phyloP scores from a whole-genome alignment of 2,329 filamentous ascomycete species.

The Aspergillus aculeatus region DNA sequence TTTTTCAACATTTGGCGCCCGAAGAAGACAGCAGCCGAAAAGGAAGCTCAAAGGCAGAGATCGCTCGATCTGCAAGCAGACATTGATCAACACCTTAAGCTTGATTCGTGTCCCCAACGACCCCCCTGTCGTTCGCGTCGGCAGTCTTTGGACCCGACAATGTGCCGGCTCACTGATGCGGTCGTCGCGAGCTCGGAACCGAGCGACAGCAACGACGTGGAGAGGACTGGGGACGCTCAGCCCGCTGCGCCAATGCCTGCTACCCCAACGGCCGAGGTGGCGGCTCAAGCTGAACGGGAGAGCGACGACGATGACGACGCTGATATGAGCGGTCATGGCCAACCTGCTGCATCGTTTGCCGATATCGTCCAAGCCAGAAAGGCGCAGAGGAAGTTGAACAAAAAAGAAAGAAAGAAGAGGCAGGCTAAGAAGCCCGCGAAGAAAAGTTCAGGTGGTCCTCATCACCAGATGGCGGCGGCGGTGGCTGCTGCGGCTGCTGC shows the following conservation, averaged over 20 bases:
- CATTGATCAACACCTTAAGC: background rate
- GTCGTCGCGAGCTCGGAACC: background rate
- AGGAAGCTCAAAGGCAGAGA: background rate
- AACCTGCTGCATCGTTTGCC: too few species aligned
- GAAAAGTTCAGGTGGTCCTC: slow-evolving; percentile 1
- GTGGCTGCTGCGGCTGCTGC: too few species aligned
- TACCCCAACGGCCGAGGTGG: too few species aligned
- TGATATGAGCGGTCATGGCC: too few species aligned
- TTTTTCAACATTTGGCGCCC: slow-evolving; percentile 14
- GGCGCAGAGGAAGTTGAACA: background rate
- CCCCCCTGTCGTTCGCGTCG: background rate
- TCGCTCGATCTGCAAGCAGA: background rate
- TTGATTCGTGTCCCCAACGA: background rate
- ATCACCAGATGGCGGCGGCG: background rate
- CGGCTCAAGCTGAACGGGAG: too few species aligned
- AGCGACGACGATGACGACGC: too few species aligned
- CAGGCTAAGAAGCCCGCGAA: slow-evolving; percentile 12
- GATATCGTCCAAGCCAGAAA: too few species aligned
- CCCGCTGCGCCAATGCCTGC: too few species aligned
- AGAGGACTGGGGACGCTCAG: too few species aligned
- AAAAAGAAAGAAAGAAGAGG: slow-evolving; percentile 13
- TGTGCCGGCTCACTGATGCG: background rate
- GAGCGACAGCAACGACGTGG: background rate
- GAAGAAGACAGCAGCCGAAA: background rate
- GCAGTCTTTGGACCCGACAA: background rate